Evolutionary conservation across 176 grass and related monocot genomes (phyloP).

Genomic region (Eragrostis nindensis): DNA sequence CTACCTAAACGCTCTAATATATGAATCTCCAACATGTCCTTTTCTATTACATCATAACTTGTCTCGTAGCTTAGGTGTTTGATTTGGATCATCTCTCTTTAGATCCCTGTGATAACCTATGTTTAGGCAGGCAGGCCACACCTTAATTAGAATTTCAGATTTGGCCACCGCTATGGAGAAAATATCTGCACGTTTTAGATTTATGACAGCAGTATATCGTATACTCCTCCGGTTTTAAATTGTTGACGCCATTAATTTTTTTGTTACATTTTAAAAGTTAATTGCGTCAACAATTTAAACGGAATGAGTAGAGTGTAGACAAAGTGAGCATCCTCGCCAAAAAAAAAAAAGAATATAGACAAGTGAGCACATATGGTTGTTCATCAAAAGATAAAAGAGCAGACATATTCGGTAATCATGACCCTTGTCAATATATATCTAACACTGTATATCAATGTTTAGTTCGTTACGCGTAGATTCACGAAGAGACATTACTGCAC

Average conservation of each 20-base stretch:
- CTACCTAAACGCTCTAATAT: background rate
- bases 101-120: background rate
- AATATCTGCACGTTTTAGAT: background rate
- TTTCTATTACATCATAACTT: background rate
- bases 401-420: background rate
- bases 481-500: no score
- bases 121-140: background rate
- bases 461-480: no score
- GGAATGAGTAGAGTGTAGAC: no score
- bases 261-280: no score
- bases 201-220: background rate
- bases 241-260: no score
- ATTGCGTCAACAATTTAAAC: no score
- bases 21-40: background rate
- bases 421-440: background rate
- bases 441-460: no score
- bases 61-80: background rate
- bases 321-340: no score
- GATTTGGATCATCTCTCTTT: background rate
- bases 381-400: background rate
- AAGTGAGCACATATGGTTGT: background rate
- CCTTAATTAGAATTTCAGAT: background rate
- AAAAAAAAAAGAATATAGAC: no score
- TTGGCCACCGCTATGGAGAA: no score
- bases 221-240: no score